Conservation (phyloP, 345 rosid genomes). For the Acer campestre region DNA sequence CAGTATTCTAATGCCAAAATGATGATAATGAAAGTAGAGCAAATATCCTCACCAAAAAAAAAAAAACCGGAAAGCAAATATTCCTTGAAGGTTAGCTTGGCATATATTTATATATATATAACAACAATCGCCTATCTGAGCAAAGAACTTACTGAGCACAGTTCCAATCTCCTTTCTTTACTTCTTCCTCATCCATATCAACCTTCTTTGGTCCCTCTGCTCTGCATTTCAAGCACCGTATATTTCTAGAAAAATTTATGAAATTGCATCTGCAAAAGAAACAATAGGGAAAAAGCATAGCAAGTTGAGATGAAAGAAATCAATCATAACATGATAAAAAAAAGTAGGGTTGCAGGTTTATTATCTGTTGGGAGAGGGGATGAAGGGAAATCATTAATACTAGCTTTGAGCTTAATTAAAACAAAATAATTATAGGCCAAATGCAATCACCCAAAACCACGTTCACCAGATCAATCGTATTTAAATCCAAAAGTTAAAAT, state of each 20-base stretch:
- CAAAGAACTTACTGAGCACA: slow-evolving; percentile 53
- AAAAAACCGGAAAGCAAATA: too few species aligned
- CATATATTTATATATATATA: too few species aligned
- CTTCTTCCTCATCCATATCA: slow-evolving; percentile 39
- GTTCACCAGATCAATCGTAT: neutral
- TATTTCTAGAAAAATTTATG: slow-evolving; percentile 68
- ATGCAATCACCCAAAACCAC: neutral
- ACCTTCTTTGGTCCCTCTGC: slow-evolving; percentile 57
- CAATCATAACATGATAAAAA: neutral
- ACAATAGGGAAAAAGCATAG: neutral
- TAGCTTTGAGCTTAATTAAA: neutral
- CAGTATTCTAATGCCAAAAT: neutral
- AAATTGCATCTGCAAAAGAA: slow-evolving; percentile 54
- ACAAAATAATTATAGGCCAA: neutral
- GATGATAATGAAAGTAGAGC: neutral
- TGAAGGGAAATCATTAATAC: too few species aligned
- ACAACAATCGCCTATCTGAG: too few species aligned
- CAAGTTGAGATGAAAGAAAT: neutral
- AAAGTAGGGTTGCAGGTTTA: neutral
- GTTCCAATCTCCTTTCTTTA: slow-evolving; percentile 84
- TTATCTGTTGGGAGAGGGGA: neutral
- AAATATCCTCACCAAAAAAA: neutral
- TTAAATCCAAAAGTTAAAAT: too few species aligned
- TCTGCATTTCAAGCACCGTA: slow-evolving; percentile 61
- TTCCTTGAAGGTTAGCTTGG: neutral